Evolutionary conservation across 495 filamentous ascomycete species (phyloP).

Genomic region (Evansstolkia leycettana): DNA sequence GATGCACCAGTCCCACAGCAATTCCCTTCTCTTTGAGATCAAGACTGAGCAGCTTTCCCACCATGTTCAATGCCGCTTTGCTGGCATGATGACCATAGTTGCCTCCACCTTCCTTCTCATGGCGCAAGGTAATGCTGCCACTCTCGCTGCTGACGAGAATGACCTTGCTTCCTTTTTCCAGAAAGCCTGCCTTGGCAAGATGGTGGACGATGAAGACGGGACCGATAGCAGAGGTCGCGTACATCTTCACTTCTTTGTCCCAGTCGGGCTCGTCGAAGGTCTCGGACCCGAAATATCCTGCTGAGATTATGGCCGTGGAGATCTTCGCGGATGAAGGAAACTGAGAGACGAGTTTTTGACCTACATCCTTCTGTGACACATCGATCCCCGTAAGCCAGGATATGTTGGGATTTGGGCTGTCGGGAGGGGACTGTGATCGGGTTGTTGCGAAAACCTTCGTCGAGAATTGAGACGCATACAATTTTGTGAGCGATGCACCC

Average conservation of each 20-base stretch:
- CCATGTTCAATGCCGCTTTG: constrained; percentile 66
- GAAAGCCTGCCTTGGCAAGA: constrained; percentile 39
- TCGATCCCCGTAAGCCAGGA: constrained; percentile 41
- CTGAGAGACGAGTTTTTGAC: constrained; percentile 32
- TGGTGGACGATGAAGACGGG: constrained; percentile 54
- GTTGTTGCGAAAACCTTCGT: constrained; percentile 48
- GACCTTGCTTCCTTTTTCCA: constrained; percentile 43
- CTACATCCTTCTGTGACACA: constrained; percentile 42
- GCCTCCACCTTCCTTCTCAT: constrained; percentile 55
- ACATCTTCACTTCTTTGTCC: constrained; percentile 57
- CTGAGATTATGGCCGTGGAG: constrained; percentile 50
- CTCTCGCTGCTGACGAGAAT: constrained; percentile 56
- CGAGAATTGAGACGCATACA: constrained; percentile 39
- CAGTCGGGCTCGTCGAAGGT: constrained; percentile 49
- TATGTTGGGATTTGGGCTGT: constrained; percentile 21
- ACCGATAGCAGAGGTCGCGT: constrained; percentile 53
- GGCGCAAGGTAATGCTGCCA: constrained; percentile 54
- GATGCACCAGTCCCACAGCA: constrained; percentile 55
- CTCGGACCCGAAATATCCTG: constrained; percentile 58
- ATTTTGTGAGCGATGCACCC: constrained; percentile 45
- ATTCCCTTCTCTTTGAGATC: constrained; percentile 53
- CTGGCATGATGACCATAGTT: constrained; percentile 64
- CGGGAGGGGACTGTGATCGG: constrained; percentile 27
- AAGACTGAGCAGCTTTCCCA: constrained; percentile 54
- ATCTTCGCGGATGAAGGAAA: constrained; percentile 31